Percentiles rank a stretch among this genome's conserved stretches.
phyloP scores from a whole-genome alignment of 2,329 filamentous ascomycete species.

The Fusarium sp. region DNA sequence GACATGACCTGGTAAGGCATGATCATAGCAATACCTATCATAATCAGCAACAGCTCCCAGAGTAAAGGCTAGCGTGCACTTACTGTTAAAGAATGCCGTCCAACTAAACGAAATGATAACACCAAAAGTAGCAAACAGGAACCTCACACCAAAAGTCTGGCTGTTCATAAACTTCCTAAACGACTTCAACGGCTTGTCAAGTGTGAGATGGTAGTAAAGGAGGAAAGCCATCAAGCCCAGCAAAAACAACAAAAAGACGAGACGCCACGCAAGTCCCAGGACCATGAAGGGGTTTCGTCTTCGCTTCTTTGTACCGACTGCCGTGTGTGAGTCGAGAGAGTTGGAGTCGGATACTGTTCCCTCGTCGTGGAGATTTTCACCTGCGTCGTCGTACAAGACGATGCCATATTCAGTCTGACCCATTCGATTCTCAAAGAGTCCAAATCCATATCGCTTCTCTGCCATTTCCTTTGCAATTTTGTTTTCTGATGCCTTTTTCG shows the following conservation, averaged over 20 bases:
- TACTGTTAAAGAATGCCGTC: constrained; percentile 53
- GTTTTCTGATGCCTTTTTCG: constrained; percentile 29
- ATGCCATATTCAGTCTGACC: constrained; percentile 41
- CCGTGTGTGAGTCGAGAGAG: constrained; percentile 25
- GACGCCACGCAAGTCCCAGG: constrained; percentile 51
- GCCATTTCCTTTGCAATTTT: constrained; percentile 42
- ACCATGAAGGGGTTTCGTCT: constrained; percentile 50
- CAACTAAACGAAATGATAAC: constrained; percentile 57
- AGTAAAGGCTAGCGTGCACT: background rate
- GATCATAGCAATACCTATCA: constrained; percentile 57
- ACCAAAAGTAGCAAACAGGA: constrained; percentile 57
- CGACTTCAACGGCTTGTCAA: constrained; percentile 35
- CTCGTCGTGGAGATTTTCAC: constrained; percentile 23
- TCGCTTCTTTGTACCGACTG: background rate
- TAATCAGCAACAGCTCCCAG: background rate
- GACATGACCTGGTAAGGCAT: constrained; percentile 58
- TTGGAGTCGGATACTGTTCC: constrained; percentile 25
- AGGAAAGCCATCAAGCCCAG: constrained; percentile 51
- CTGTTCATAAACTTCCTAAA: constrained; percentile 55
- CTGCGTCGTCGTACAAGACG: constrained; percentile 37
- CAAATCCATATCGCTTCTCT: constrained; percentile 42
- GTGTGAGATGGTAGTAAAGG: constrained; percentile 54
- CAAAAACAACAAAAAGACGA: constrained; percentile 50
- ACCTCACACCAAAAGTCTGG: constrained; percentile 57
- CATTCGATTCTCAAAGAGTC: constrained; percentile 37